Conservation (phyloP, 768 basidiomycete species). For the Tephrocybe sp. region DNA sequence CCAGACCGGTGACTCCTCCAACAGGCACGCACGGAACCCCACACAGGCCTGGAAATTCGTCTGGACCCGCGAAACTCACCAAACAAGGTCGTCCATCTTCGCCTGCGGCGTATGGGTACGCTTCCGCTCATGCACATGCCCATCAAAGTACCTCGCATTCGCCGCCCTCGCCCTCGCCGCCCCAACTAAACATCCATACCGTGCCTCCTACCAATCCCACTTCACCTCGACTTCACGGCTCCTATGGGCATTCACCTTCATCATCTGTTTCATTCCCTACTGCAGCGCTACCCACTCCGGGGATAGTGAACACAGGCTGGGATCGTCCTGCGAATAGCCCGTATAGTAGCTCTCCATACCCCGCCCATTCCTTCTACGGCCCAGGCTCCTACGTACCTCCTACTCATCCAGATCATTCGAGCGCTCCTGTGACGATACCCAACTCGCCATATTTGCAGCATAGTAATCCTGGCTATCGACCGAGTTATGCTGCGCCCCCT, state of each 20-base stretch:
- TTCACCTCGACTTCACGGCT: slow-evolving; percentile 10
- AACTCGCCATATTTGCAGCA: background rate
- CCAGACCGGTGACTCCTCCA: slow-evolving; percentile 5
- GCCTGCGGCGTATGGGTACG: slow-evolving; percentile 5
- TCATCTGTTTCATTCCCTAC: slow-evolving; percentile 9
- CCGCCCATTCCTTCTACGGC: background rate
- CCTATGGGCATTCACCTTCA: background rate
- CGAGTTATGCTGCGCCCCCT: background rate
- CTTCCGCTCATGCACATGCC: slow-evolving; percentile 21
- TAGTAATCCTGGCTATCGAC: background rate
- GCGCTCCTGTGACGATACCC: background rate
- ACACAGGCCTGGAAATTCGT: slow-evolving; percentile 7
- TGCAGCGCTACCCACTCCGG: slow-evolving; percentile 5
- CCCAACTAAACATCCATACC: slow-evolving; percentile 40
- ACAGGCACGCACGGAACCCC: no score
- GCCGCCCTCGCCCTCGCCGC: slow-evolving; percentile 41
- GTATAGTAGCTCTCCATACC: background rate
- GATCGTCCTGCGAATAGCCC: slow-evolving; percentile 2
- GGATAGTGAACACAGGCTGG: slow-evolving; percentile 13
- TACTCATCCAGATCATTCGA: background rate
- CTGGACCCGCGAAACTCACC: slow-evolving; percentile 19
- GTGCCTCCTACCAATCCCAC: slow-evolving; percentile 28
- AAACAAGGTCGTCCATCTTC: slow-evolving; percentile 20
- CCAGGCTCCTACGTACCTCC: background rate
- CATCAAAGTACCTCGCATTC: slow-evolving; percentile 25